These are phyloP conservation scores for Hippophae gyantsensis DNA, from an alignment of 306 rosid species.

Conservation along the genomic window DNA sequence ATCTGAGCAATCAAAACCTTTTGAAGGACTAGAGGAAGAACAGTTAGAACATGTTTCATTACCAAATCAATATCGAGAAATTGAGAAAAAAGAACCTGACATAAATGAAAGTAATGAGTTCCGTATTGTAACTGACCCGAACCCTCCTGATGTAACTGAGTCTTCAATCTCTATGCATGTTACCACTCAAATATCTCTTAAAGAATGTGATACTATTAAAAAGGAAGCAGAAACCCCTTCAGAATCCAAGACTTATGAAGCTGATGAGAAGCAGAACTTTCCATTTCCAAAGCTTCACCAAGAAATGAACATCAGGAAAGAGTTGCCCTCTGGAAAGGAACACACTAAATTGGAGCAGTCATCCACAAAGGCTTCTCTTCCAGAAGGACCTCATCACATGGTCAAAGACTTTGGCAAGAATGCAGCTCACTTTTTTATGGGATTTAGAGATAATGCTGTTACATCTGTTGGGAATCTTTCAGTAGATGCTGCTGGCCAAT, in stretches of 20 bases:
- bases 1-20: constrained; percentile 20
- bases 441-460: constrained; percentile 23
- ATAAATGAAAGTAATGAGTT: constrained; percentile 14
- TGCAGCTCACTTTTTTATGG: constrained; percentile 22
- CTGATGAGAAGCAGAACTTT: constrained; percentile 26
- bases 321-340: constrained; percentile 12
- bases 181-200: constrained; percentile 14
- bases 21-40: constrained; percentile 22
- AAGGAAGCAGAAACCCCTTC: constrained; percentile 23
- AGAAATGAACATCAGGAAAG: constrained; percentile 15
- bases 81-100: constrained; percentile 23
- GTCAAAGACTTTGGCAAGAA: constrained; percentile 20
- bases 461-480: constrained; percentile 17
- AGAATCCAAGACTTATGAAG: constrained; percentile 24
- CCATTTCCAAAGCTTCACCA: constrained; percentile 14
- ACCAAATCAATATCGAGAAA: constrained; percentile 17
- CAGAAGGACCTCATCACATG: constrained; percentile 4
- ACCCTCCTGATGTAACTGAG: constrained; percentile 31
- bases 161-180: constrained; percentile 18
- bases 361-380: constrained; percentile 16
- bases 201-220: constrained; percentile 23
- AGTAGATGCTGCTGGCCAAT: constrained; percentile 27
- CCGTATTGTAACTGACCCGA: constrained; percentile 24
- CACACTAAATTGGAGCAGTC: constrained; percentile 13
- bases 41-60: constrained; percentile 25